Evolutionary conservation across 2,329 filamentous ascomycete genomes (phyloP).

Genomic region (Coniochaeta pulveracea): DNA sequence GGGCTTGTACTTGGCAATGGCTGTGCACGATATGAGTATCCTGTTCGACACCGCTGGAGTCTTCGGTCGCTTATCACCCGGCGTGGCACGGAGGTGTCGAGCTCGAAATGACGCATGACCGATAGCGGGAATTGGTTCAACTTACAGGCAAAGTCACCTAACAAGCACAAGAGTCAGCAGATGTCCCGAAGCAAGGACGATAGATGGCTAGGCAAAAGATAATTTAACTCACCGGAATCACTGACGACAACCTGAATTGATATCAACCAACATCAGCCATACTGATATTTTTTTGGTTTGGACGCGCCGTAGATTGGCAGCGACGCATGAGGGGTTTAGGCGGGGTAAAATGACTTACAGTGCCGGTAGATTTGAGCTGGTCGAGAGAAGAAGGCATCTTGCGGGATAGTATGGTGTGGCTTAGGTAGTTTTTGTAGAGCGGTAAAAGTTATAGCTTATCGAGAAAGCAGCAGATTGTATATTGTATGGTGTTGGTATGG

Average conservation of each 20-base stretch:
- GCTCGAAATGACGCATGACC: conserved; percentile 2
- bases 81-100: not conserved
- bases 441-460: too few species aligned
- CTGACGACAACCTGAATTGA: conserved; percentile 72
- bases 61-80: not conserved
- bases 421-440: too few species aligned
- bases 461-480: not conserved
- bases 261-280: conserved; percentile 6
- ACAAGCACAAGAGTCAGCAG: conserved; percentile 16
- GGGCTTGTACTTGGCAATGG: conserved; percentile 99
- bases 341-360: conserved; percentile 53
- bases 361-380: conserved; percentile 94
- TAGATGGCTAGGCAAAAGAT: conserved; percentile 14
- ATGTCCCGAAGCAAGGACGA: conserved; percentile 10
- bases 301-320: conserved; percentile 1
- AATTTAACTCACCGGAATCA: conserved; percentile 66
- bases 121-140: conserved; percentile 18
- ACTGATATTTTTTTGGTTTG: conserved; percentile 11
- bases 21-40: conserved; percentile 37
- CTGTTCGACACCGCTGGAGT: conserved; percentile 1
- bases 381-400: conserved; percentile 82
- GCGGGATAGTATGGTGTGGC: not conserved
- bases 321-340: conserved; percentile 16
- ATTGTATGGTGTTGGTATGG: too few species aligned
- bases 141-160: conserved; percentile 70